Evolutionary conservation across 2,329 filamentous ascomycete species (phyloP), one percentile per base, ranked within the genome.

Genomic region (Alternaria brassicicola): DNA sequence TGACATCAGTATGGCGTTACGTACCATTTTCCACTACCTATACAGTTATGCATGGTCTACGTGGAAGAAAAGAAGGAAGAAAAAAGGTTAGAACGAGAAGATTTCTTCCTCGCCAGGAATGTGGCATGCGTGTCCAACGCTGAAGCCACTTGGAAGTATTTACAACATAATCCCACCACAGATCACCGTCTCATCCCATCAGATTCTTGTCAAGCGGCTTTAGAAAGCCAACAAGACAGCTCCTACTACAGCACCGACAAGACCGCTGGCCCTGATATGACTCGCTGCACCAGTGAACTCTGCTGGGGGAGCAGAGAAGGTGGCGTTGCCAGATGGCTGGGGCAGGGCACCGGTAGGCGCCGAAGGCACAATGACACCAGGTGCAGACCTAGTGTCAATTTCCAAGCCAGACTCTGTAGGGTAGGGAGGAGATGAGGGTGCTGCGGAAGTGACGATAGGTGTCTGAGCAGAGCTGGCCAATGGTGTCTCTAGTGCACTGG

Each of bases 221-320:
- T 72, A 76, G 38, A 72, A 70, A 43, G 64, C 68, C 17, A 75
- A 53, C 39, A 76, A 41, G 21, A 66, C 59, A 3, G 66, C 63
- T 52, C 66, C 73, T 10, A 63, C 65, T 15, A 69, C 57, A 12
- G 66, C 62, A 48, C 64, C 68, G 9, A 70, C 47, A 30, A 75
- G 25, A 9, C 66, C 59, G 17, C 64, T 61, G n/a, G 64, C 65
- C 59, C 65, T 68, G 59, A 65, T 63, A 8, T 59, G 59, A 50
- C 54, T 65, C 1, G 74, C 73, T 6, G 68, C 71, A 48, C 72
- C 72, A 17, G 69, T 69, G 59, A 75, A 75, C 42, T 73, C 25
- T 2, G 61, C 38, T 17, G 65, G 61, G 1, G 63, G 53, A 4
- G 70, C 65, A 15, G 67, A 64, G 15, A 54, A 49, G 1, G 71